Conservation (phyloP, 805 yeast species). For the Ogataea neopini region DNA sequence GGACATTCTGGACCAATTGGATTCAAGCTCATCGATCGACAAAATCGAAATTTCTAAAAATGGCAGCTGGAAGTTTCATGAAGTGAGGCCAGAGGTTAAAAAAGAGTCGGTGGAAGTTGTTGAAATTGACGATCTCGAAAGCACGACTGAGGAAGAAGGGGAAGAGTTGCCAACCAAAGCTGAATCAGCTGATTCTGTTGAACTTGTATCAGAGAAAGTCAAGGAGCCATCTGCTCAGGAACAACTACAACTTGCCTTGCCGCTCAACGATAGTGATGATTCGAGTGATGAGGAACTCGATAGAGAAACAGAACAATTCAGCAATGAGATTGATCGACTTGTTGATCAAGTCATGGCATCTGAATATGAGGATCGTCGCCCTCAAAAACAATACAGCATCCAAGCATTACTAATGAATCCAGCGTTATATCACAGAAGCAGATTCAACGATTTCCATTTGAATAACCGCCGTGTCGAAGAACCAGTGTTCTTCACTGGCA, state of each 20-base stretch:
- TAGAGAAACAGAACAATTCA: slow-evolving; percentile 13
- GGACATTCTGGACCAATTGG: slow-evolving; percentile 27
- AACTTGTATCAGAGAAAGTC: neutral
- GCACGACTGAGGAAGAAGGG: neutral
- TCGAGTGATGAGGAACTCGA: slow-evolving; percentile 21
- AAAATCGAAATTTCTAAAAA: slow-evolving; percentile 30
- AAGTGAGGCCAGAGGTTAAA: slow-evolving; percentile 8
- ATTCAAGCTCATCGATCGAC: slow-evolving; percentile 17
- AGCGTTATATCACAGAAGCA: neutral
- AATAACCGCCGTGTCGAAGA: slow-evolving; percentile 3
- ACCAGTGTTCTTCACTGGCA: slow-evolving; percentile 33
- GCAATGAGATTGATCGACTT: slow-evolving; percentile 19
- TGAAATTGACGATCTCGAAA: slow-evolving; percentile 21
- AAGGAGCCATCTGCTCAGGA: neutral
- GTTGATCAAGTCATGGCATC: slow-evolving; percentile 15
- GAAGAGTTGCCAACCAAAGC: neutral
- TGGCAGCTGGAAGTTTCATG: slow-evolving; percentile 29
- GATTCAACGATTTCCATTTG: neutral
- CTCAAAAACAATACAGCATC: slow-evolving; percentile 3
- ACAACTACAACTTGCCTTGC: neutral
- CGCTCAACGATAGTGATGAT: slow-evolving; percentile 11
- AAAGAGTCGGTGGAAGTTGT: slow-evolving; percentile 19
- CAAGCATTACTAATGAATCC: slow-evolving; percentile 2
- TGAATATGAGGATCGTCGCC: neutral
- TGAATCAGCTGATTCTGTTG: neutral